Conservation (phyloP, 352 stramenopile species). For the Phytophthora agathidicida region DNA sequence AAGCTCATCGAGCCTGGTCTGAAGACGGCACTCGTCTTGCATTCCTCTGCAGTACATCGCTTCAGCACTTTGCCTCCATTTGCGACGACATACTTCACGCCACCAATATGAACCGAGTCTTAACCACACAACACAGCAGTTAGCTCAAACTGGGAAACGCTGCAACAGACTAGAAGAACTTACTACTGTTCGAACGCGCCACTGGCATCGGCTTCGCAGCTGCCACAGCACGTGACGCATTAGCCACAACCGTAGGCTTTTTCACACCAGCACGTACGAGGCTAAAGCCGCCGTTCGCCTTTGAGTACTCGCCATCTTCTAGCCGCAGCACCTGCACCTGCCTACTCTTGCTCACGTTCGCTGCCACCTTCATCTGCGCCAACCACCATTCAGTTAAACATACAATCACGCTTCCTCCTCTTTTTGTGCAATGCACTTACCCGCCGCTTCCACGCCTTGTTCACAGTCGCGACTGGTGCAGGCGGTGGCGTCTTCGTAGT, state of each 20-base stretch:
- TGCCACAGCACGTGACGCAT: neutral
- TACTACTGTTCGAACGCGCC: conserved; percentile 26
- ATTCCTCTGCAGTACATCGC: conserved; percentile 36
- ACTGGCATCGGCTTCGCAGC: conserved; percentile 9
- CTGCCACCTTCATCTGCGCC: conserved; percentile 35
- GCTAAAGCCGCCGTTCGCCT: conserved; percentile 73
- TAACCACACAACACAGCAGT: conserved; percentile 1
- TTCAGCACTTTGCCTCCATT: conserved; percentile 51
- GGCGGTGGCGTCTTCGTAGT: neutral
- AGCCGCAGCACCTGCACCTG: conserved; percentile 61
- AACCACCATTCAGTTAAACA: neutral
- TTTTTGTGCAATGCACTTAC: conserved; percentile 29
- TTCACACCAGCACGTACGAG: conserved; percentile 66
- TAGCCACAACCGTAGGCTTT: conserved; percentile 18
- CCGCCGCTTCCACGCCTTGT: conserved; percentile 43
- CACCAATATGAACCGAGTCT: conserved; percentile 55
- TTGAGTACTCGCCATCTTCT: conserved; percentile 78
- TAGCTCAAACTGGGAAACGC: neutral
- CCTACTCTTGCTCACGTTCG: conserved; percentile 46
- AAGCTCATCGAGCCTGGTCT: conserved; percentile 26
- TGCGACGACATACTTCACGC: conserved; percentile 51
- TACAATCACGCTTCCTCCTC: conserved; percentile 4
- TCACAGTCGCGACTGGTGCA: neutral
- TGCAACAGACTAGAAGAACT: neutral
- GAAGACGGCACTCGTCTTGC: conserved; percentile 13